A percentile compares a stretch with the other conserved stretches of the same genome.
Conservation (phyloP, 345 rosid species). For the Trapa bicornis region DNA sequence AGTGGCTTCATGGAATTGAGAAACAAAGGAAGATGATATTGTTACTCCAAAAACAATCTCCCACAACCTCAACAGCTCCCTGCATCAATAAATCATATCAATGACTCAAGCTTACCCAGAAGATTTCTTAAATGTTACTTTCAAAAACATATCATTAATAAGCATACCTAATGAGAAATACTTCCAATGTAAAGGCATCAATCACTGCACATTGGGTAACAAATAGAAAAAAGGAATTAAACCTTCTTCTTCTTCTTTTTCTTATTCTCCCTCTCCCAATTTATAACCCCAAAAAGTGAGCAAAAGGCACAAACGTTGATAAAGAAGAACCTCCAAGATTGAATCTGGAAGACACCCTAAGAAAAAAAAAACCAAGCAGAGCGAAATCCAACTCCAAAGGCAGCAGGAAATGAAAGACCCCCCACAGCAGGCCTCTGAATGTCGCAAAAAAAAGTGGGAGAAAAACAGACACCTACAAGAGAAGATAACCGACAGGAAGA, state of each 20-base stretch:
- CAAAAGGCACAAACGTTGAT: neutral
- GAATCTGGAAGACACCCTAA: neutral
- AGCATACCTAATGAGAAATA: neutral
- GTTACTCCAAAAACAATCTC: neutral
- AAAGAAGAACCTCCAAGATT: neutral
- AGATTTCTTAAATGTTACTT: neutral
- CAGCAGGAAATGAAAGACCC: neutral
- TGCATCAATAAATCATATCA: neutral
- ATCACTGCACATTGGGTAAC: neutral
- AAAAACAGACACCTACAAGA: neutral
- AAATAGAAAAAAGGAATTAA: neutral
- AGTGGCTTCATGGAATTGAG: constrained; percentile 14
- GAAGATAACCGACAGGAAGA: neutral
- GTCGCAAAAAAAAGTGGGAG: neutral
- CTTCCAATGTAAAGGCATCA: neutral
- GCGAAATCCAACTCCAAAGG: neutral
- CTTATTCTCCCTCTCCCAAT: neutral
- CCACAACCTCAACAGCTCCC: neutral
- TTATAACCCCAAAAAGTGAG: neutral
- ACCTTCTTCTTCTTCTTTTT: neutral
- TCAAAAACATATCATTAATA: neutral
- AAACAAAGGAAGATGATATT: constrained; percentile 8
- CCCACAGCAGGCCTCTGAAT: neutral
- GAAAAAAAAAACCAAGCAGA: neutral
- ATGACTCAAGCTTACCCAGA: neutral